Evolutionary conservation across 495 filamentous ascomycete genomes (phyloP), one percentile per base, ranked within the genome.

Genomic region (Talaromyces stipitatus): DNA sequence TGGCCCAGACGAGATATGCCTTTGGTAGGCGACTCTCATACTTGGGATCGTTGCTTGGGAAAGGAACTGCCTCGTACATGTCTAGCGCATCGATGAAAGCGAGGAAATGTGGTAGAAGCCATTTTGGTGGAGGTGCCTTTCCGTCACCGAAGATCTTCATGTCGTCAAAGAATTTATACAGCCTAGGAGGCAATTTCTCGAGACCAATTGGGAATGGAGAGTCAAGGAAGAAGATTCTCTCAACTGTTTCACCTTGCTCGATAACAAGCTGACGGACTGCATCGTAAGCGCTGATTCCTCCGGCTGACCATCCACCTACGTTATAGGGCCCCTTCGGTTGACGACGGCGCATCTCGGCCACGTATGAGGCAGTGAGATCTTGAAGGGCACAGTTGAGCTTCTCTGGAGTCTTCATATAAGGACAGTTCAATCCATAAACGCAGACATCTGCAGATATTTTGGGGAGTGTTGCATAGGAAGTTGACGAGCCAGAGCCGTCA

Each of bases 271-370:
- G 85, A 54, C 82, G 83, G 27, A 84, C 83, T 22, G 89, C 86
- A 64, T 95, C 90, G 65, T 89, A 96, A 23, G 91, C 91, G 60
- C 92, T 85, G 30, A 94, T 89, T 41, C 91, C 91, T 51, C 91
- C 91, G 8, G 90, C 91, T 20, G 86, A 90, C 91, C 91, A 96
- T 14, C 80, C 86, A n/a, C 83, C 83, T 36, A 87, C 69, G 63
- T 80, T 74, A 68, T 87, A 87, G 4, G 84, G 84, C 1, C 90
- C 90, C 45, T 84, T 79, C 0, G 91, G 83, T 72, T 91, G 78
- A 29, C 88, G 84, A 58, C 89, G 82, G 9, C 82, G 85, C 57
- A 89, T 86, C 62, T 87, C 78, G 23, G 80, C 78, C 11, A 86
- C 71, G 60, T 83, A 85, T n/a, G 78, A 72, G 16, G 75, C 72